phyloP scores from a whole-genome alignment of 148 eudicot species.

The Pharnaceum exiguum region DNA sequence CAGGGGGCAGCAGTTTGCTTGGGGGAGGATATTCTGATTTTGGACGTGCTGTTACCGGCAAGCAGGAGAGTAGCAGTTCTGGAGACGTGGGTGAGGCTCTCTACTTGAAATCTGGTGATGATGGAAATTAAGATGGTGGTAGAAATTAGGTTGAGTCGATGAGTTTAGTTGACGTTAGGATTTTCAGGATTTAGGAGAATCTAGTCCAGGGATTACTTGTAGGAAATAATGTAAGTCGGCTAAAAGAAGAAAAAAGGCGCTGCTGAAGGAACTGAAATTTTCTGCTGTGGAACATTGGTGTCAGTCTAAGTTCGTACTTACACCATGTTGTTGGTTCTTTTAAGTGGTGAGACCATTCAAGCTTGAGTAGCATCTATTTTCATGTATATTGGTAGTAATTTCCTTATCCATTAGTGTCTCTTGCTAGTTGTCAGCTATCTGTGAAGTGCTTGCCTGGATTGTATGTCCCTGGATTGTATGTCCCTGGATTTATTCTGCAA shows the following conservation, averaged over 20 bases:
- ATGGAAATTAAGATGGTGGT: slow-evolving; percentile 35
- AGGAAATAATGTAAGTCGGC: neutral
- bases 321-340: slow-evolving; percentile 25
- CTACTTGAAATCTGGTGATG: slow-evolving; percentile 64
- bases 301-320: slow-evolving; percentile 8
- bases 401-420: neutral
- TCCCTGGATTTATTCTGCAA: too few species aligned
- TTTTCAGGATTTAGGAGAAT: slow-evolving; percentile 1
- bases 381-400: slow-evolving; percentile 25
- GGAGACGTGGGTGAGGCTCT: slow-evolving; percentile 45
- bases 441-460: neutral
- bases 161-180: neutral
- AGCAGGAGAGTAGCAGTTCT: slow-evolving; percentile 52
- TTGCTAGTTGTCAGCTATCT: neutral
- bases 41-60: slow-evolving; percentile 31
- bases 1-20: slow-evolving; percentile 19
- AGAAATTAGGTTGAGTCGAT: neutral
- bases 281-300: slow-evolving; percentile 23
- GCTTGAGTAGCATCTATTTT: slow-evolving; percentile 5
- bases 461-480: too few species aligned
- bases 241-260: neutral
- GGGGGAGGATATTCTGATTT: slow-evolving; percentile 55
- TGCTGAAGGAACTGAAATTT: slow-evolving; percentile 24
- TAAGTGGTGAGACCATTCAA: slow-evolving; percentile 17
- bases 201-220: slow-evolving; percentile 16